phyloP scores from a whole-genome alignment of 495 filamentous ascomycete genomes.

The Penicillium alfredii region DNA sequence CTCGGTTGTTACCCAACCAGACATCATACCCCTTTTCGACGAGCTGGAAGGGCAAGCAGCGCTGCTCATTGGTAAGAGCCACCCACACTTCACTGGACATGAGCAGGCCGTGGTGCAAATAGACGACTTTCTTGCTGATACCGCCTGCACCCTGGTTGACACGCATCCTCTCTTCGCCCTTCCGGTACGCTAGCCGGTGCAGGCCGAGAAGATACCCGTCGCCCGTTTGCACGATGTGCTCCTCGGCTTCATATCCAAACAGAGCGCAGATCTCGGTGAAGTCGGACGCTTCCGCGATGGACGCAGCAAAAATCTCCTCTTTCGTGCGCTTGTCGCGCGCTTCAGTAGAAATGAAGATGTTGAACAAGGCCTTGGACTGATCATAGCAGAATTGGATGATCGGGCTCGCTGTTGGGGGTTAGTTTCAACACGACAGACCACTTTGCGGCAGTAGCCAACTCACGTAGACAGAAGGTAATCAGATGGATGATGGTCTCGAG shows the following conservation, averaged over 20 bases:
- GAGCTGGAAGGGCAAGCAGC: constrained; percentile 80
- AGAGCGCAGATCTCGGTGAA: constrained; percentile 88
- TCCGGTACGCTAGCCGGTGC: constrained; percentile 77
- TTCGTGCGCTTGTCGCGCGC: constrained; percentile 53
- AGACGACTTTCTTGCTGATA: constrained; percentile 78
- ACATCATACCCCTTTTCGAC: constrained; percentile 94
- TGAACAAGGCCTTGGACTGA: constrained; percentile 75
- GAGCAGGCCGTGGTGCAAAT: constrained; percentile 90
- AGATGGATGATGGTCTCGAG: constrained; percentile 77
- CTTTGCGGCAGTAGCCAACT: constrained; percentile 30
- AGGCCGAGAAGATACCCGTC: constrained; percentile 93
- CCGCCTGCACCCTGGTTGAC: constrained; percentile 70
- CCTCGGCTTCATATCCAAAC: constrained; percentile 87
- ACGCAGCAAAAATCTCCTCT: constrained; percentile 35
- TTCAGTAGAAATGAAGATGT: constrained; percentile 65
- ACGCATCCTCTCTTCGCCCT: constrained; percentile 63
- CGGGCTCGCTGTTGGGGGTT: constrained; percentile 53
- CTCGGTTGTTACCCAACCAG: constrained; percentile 95
- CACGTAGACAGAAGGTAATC: constrained; percentile 87
- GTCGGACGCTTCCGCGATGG: constrained; percentile 68
- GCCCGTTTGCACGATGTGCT: constrained; percentile 88
- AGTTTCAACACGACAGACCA: constrained; percentile 7
- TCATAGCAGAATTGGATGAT: constrained; percentile 79
- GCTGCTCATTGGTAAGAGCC: constrained; percentile 77
- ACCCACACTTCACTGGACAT: constrained; percentile 99